phyloP scores from a whole-genome alignment of 805 yeast species.

The Spathaspora boniae region DNA sequence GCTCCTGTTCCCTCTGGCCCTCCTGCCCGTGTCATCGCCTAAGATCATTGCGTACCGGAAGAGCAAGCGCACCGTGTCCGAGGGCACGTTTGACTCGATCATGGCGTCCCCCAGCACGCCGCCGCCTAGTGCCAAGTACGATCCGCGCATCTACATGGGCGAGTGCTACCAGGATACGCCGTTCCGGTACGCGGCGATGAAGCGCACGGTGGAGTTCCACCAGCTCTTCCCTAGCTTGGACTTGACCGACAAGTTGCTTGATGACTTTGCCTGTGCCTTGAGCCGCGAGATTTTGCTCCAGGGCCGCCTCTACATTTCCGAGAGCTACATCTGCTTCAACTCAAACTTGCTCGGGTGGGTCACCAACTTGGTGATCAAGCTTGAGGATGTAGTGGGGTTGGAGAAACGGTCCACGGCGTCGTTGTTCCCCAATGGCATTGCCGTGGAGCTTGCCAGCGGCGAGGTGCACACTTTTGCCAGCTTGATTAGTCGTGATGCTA shows the following conservation, averaged over 20 bases:
- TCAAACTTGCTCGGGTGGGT: conserved; percentile 90
- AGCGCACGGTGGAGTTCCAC: conserved; percentile 74
- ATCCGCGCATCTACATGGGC: conserved; percentile 49
- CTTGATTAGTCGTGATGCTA: conserved; percentile 75
- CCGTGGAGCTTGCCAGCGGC: conserved; percentile 55
- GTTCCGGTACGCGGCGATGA: conserved; percentile 60
- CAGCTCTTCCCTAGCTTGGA: conserved; percentile 66
- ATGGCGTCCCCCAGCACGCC: conserved; percentile 1
- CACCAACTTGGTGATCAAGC: conserved; percentile 69
- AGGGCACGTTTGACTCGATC: conserved; percentile 19
- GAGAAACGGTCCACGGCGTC: conserved; percentile 88
- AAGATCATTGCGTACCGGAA: conserved; percentile 38
- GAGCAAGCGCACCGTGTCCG: conserved; percentile 31
- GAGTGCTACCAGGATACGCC: conserved; percentile 56
- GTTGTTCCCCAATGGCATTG: conserved; percentile 85
- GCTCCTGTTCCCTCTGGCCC: no score
- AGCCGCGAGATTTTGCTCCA: conserved; percentile 83
- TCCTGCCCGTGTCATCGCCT: conserved; percentile 28
- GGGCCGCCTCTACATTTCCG: conserved; percentile 82
- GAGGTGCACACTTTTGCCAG: conserved; percentile 80
- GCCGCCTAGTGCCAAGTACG: conserved; percentile 22
- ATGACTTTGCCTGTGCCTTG: conserved; percentile 87
- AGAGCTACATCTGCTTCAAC: conserved; percentile 76
- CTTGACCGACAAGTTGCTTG: conserved; percentile 66
- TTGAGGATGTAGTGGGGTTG: conserved; percentile 64